Conservation (phyloP, 176 grass and related monocot species). For the Guadua angustifolia region DNA sequence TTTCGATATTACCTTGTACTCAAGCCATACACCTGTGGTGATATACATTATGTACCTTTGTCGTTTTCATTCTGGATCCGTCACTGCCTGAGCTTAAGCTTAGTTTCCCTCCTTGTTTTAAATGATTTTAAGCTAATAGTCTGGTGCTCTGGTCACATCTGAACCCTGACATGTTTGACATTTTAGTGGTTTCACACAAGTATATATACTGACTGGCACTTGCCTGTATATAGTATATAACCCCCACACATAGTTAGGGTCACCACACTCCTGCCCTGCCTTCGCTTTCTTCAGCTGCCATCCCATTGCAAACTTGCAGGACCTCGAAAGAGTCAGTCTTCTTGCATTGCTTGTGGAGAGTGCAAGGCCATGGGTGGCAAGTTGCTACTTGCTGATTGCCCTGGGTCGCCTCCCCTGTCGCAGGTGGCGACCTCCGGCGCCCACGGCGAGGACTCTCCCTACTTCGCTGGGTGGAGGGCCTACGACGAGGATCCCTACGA, state of each 20-base stretch:
- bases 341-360: not conserved
- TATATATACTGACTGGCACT: not conserved
- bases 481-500: constrained; percentile 85
- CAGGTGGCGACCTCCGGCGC: constrained; percentile 57
- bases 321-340: not conserved
- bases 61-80: no score
- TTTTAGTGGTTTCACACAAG: no score
- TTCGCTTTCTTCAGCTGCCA: constrained; percentile 12
- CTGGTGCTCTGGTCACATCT: no score
- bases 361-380: constrained; percentile 44
- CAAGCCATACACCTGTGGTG: no score
- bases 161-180: no score
- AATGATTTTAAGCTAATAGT: no score
- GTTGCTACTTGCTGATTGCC: constrained; percentile 20
- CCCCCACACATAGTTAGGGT: constrained; percentile 23
- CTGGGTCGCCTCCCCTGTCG: constrained; percentile 45
- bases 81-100: no score
- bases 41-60: no score
- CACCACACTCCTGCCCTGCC: constrained; percentile 23
- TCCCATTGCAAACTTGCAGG: constrained; percentile 1
- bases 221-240: constrained; percentile 33
- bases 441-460: constrained; percentile 87
- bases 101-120: no score
- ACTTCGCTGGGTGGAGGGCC: constrained; percentile 91
- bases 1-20: no score